Conservation (phyloP, 2,329 filamentous ascomycete genomes). For the Aspergillus ibericus region DNA sequence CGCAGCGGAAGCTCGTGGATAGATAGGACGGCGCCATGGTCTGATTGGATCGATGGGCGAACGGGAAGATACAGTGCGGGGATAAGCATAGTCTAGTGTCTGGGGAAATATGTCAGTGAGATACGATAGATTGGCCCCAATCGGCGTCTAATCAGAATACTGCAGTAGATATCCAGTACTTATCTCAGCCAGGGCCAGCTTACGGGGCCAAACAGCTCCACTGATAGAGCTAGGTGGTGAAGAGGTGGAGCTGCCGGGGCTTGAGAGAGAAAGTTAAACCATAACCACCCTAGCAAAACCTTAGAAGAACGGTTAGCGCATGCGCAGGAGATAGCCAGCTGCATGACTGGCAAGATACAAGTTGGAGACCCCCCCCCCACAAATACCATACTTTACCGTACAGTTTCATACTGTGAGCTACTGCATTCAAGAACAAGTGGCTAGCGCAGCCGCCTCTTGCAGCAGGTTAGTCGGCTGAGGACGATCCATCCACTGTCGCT, state of each 20-base stretch:
- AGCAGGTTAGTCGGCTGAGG: background rate
- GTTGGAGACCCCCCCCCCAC: background rate
- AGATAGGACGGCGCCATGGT: background rate
- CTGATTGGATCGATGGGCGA: background rate
- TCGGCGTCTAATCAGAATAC: background rate
- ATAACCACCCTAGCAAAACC: background rate
- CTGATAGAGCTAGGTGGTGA: too few species aligned
- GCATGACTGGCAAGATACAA: background rate
- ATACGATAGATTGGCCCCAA: background rate
- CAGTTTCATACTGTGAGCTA: background rate
- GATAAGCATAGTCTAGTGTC: slow-evolving; percentile 3
- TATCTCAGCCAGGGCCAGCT: background rate
- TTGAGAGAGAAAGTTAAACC: background rate
- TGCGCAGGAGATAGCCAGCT: background rate
- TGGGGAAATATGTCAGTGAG: background rate
- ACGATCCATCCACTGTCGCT: background rate
- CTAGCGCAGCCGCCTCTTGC: background rate
- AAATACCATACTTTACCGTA: background rate
- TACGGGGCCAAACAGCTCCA: background rate
- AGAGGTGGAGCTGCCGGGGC: background rate
- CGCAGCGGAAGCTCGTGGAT: background rate
- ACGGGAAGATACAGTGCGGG: background rate
- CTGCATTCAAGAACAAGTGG: background rate
- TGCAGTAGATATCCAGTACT: background rate
- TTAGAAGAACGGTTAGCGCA: background rate